Conservation (phyloP, 2,329 filamentous ascomycete species). For the Coniella vitis region DNA sequence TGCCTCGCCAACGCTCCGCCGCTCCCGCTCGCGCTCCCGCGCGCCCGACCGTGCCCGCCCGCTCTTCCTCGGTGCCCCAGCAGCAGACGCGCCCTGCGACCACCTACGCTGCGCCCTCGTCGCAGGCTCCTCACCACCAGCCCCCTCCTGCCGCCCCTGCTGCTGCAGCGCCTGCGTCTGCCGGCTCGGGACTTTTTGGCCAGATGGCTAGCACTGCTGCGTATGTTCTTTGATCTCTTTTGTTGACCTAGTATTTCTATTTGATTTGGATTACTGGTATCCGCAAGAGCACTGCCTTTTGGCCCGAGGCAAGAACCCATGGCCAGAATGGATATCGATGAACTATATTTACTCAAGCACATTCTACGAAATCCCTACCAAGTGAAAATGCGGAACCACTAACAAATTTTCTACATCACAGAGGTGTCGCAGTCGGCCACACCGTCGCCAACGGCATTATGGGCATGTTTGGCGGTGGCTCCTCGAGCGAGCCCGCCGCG, state of each 20-base stretch:
- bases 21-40: constrained; percentile 48
- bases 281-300: too few relatives aligned
- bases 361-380: too few relatives aligned
- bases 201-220: constrained; percentile 98
- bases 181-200: constrained; percentile 78
- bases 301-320: too few relatives aligned
- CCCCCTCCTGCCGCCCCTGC: constrained; percentile 43
- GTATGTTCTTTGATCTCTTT: constrained; percentile 52
- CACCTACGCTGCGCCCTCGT: constrained; percentile 51
- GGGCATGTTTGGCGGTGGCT: constrained; percentile 75
- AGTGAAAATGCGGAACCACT: too few relatives aligned
- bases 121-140: constrained; percentile 38
- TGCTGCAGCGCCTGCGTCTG: constrained; percentile 43
- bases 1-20: constrained; percentile 73
- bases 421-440: constrained; percentile 93
- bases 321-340: too few relatives aligned
- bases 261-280: too few relatives aligned
- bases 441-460: constrained; percentile 93
- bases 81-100: constrained; percentile 65
- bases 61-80: constrained; percentile 42
- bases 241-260: not conserved
- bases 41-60: constrained; percentile 59
- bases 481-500: constrained; percentile 45
- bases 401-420: constrained; percentile 30
- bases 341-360: too few relatives aligned